Base-by-base conservation (phyloP, 176 grass and related monocot species). In the Sorghum bicolor region DNA sequence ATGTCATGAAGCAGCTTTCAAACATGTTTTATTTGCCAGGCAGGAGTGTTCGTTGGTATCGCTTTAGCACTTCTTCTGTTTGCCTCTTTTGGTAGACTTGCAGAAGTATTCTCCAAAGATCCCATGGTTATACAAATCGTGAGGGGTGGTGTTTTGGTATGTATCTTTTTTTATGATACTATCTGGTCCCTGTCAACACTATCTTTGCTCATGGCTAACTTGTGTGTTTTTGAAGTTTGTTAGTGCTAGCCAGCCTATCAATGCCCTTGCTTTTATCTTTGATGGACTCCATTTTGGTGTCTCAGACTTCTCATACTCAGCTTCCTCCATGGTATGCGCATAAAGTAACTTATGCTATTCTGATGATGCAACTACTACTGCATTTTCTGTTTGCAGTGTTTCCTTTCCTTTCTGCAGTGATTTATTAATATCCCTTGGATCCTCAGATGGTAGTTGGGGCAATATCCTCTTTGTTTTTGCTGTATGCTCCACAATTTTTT, bases 251-350 rank as follows among this genome's bases (percentile, higher is more conserved):
- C 94, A 91, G 74, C 94, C 94, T 79, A 87, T 93, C 82, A 96
- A 93, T 87, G 86, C 91, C 63, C 84, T 93, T 67, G 88, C 91
- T 76, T 96, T 93, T 85, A 92, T 95, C 47, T 95, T 90, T 8
- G 90, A 95, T 77, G 94, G 94, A 71, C 88, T 96, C 57, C 88
- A 87, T 68, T 96, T 89, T 43, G 90, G 94, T 71, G 83, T 93
- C 34, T 96, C 88, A 78, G 94, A 93, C 88, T 96, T 96, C 78
- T 86, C 86, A 36, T 96, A 91, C 88, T 80, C 93, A 61, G 93
- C 93, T 70, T 67, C 60, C 67, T 89, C 85, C 69, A 95, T 95
- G 93, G 93, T 95, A 92, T 82, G 45, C 55, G 68, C 39, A 87
- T 87, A 74, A 62, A 72, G 0, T 17, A 53, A 80, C 36, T 41